phyloP scores from a whole-genome alignment of 495 filamentous ascomycete genomes.

The Podospora fimiseda region DNA sequence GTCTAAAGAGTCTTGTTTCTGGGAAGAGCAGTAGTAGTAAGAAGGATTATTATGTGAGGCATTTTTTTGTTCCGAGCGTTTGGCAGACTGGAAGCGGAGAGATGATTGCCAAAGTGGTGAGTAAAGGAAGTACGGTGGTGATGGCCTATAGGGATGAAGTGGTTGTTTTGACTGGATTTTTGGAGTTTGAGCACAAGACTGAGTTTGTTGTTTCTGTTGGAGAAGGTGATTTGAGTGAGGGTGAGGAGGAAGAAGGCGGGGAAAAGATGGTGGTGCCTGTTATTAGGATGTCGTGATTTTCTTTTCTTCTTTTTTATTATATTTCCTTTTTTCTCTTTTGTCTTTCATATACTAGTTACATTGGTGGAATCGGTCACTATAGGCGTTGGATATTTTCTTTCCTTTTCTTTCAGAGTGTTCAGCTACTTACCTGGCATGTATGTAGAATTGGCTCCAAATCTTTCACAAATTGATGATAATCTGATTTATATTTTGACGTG shows the following conservation, averaged over 20 bases:
- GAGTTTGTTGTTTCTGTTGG: conserved; percentile 6
- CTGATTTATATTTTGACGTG: no score
- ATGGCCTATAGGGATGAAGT: conserved; percentile 17
- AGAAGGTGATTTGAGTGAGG: neutral
- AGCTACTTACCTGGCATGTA: no score
- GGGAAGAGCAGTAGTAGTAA: neutral
- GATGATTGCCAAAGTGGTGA: conserved; percentile 13
- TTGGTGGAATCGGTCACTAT: no score
- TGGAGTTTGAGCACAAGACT: conserved; percentile 21
- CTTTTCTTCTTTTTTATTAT: neutral
- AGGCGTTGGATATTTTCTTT: no score
- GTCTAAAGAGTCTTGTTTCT: conserved; percentile 6
- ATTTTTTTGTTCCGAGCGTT: conserved; percentile 21
- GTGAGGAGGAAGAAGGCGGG: neutral
- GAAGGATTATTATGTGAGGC: conserved; percentile 4
- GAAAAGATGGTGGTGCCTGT: conserved; percentile 3
- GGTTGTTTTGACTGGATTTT: conserved; percentile 19
- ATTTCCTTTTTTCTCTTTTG: neutral
- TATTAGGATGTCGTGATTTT: conserved; percentile 1
- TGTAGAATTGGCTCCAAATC: no score
- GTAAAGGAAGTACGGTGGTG: conserved; percentile 12
- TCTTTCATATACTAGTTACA: neutral
- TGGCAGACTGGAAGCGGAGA: conserved; percentile 17
- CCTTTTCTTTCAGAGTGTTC: no score
- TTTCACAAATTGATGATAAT: no score